Evolutionary conservation across 73 alveolate genomes (phyloP).

Genomic region (Stentor coeruleus): DNA sequence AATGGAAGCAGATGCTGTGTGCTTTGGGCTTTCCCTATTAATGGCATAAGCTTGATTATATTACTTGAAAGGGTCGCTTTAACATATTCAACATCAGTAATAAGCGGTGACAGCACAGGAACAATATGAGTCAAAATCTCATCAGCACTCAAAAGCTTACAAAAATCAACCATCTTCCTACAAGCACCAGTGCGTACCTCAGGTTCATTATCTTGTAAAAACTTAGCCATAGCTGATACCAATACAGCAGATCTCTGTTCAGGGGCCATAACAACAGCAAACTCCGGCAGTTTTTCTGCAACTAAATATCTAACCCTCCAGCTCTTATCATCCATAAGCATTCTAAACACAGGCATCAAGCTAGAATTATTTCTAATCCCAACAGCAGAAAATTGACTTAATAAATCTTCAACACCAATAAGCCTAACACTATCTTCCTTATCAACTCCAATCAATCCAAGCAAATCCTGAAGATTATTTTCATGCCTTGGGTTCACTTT

Average conservation of each 20-base stretch:
- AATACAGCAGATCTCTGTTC: constrained; percentile 41
- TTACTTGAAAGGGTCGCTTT: constrained; percentile 78
- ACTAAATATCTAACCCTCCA: constrained; percentile 65
- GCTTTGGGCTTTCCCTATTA: constrained; percentile 55
- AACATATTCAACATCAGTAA: constrained; percentile 61
- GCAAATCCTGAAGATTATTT: constrained; percentile 33
- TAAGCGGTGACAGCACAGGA: constrained; percentile 58
- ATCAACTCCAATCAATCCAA: constrained; percentile 49
- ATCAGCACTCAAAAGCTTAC: constrained; percentile 43
- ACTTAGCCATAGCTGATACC: constrained; percentile 37
- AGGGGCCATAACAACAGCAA: constrained; percentile 38
- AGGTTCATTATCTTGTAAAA: constrained; percentile 52
- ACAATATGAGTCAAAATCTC: constrained; percentile 48
- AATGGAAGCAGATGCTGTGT: constrained; percentile 51
- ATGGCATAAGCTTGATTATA: constrained; percentile 64
- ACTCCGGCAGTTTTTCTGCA: constrained; percentile 50
- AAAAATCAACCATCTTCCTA: constrained; percentile 42
- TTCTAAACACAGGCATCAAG: constrained; percentile 56
- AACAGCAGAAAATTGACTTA: background rate
- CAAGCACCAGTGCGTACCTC: constrained; percentile 73
- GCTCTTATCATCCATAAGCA: constrained; percentile 60
- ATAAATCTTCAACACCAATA: constrained; percentile 55
- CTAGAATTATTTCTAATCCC: constrained; percentile 28
- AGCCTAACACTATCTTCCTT: constrained; percentile 59
- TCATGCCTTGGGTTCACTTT: constrained; percentile 35